Conservation (phyloP, 1,284 basidiomycete genomes). For the Ganoderma sp. region DNA sequence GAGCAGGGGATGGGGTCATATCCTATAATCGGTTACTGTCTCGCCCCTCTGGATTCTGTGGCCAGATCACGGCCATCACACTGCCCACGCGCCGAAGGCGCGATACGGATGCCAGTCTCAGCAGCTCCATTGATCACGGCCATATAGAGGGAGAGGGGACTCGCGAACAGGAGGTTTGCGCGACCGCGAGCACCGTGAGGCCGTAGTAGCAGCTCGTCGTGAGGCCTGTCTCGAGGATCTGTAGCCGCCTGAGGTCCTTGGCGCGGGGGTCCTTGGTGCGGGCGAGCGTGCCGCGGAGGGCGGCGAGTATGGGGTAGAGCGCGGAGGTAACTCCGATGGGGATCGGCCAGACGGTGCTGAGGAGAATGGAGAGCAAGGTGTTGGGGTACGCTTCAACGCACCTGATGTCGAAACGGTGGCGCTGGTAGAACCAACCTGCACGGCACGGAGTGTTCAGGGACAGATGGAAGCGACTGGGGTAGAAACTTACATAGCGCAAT, state of each 20-base stretch:
- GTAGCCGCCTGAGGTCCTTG: slow-evolving; percentile 32
- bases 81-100: slow-evolving; percentile 43
- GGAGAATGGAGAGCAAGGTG: slow-evolving; percentile 41
- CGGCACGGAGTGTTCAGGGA: neutral
- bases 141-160: slow-evolving; percentile 43
- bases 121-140: slow-evolving; percentile 33
- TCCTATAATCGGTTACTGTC: neutral
- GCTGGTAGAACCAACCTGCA: slow-evolving; percentile 21
- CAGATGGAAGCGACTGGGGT: neutral
- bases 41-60: neutral
- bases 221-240: slow-evolving; percentile 33
- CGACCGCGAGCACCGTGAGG: slow-evolving; percentile 54
- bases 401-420: slow-evolving; percentile 57
- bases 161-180: slow-evolving; percentile 46
- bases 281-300: neutral
- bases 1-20: slow-evolving; percentile 2
- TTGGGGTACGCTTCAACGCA: slow-evolving; percentile 49
- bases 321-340: slow-evolving; percentile 37
- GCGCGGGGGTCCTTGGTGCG: too few species aligned
- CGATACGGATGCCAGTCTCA: slow-evolving; percentile 37
- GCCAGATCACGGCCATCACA: slow-evolving; percentile 36
- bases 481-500: slow-evolving; percentile 44
- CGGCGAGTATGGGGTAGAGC: slow-evolving; percentile 24
- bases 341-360: slow-evolving; percentile 32
- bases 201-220: slow-evolving; percentile 56